Evolutionary conservation across 2,329 filamentous ascomycete species (phyloP).

Genomic region (Trichophyton simii): DNA sequence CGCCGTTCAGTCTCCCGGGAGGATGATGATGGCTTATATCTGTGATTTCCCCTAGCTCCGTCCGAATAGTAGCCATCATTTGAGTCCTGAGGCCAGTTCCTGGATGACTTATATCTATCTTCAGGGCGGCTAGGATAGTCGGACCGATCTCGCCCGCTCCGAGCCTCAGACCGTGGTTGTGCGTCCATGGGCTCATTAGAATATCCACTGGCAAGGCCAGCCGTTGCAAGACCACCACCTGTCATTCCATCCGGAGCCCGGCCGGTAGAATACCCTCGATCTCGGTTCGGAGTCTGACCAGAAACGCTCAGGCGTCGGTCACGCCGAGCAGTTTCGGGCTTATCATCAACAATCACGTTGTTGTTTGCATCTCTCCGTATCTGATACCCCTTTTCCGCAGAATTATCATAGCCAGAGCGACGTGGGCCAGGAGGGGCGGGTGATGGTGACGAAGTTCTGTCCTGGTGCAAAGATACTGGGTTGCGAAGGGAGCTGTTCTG

Average conservation of each 20-base stretch:
- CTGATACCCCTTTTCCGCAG: slow-evolving; percentile 23
- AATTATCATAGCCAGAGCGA: slow-evolving; percentile 34
- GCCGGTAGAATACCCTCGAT: not conserved
- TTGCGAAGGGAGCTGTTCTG: slow-evolving; percentile 31
- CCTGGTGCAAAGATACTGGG: slow-evolving; percentile 37
- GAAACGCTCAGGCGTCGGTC: slow-evolving; percentile 1
- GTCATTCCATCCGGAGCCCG: not conserved
- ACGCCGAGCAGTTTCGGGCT: not conserved
- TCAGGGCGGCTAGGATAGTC: slow-evolving; percentile 9
- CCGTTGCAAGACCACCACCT: slow-evolving; percentile 24
- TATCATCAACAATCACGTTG: slow-evolving; percentile 7
- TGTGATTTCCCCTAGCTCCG: not conserved
- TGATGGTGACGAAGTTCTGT: slow-evolving; percentile 21
- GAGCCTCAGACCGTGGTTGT: slow-evolving; percentile 7
- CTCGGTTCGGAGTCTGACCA: not conserved
- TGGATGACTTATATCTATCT: not conserved
- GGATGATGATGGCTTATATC: not conserved
- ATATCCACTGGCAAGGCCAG: slow-evolving; percentile 26
- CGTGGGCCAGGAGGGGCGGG: slow-evolving; percentile 27
- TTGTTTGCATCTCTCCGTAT: slow-evolving; percentile 5
- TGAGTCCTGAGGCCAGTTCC: not conserved
- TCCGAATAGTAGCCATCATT: slow-evolving; percentile 6
- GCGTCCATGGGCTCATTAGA: slow-evolving; percentile 16
- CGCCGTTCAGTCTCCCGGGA: not conserved
- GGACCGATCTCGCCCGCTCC: slow-evolving; percentile 17